Evolutionary conservation across 805 yeast species (phyloP).

Genomic region (Cyberlindnera xishuangbannaensis): DNA sequence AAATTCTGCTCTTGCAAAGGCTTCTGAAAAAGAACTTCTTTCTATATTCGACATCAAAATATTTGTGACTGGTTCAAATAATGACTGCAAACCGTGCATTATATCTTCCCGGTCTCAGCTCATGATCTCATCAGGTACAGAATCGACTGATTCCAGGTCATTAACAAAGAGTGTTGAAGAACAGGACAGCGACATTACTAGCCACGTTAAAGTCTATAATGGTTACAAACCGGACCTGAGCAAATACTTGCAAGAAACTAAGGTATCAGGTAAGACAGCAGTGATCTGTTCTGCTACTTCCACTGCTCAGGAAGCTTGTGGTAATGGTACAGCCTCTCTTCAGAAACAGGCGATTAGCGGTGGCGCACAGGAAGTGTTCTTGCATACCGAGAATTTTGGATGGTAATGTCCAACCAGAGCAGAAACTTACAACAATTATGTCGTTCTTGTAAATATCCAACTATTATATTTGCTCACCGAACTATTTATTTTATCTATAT

Average conservation of each 20-base stretch:
- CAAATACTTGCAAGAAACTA: slow-evolving; percentile 1
- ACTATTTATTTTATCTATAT: no score
- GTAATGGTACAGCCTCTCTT: slow-evolving; percentile 34
- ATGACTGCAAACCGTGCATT: no score
- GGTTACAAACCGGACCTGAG: slow-evolving; percentile 15
- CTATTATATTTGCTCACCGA: no score
- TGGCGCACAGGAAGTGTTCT: slow-evolving; percentile 37
- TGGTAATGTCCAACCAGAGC: no score
- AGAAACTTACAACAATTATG: no score
- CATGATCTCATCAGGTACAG: neutral
- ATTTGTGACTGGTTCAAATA: slow-evolving; percentile 26
- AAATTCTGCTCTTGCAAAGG: neutral
- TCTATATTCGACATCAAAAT: slow-evolving; percentile 19
- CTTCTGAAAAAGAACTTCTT: no score
- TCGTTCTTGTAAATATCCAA: no score
- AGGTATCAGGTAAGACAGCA: slow-evolving; percentile 28
- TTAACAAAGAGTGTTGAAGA: slow-evolving; percentile 1
- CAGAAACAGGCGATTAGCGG: slow-evolving; percentile 31
- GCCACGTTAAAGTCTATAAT: no score
- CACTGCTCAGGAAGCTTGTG: slow-evolving; percentile 33
- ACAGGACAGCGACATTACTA: neutral
- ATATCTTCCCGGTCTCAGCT: no score
- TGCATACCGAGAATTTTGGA: slow-evolving; percentile 49
- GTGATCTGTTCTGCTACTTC: slow-evolving; percentile 43
- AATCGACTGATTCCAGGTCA: neutral